These are phyloP conservation scores for Aspergillus cejpii DNA, from an alignment of 2,329 filamentous ascomycete species.

Conservation along the genomic window DNA sequence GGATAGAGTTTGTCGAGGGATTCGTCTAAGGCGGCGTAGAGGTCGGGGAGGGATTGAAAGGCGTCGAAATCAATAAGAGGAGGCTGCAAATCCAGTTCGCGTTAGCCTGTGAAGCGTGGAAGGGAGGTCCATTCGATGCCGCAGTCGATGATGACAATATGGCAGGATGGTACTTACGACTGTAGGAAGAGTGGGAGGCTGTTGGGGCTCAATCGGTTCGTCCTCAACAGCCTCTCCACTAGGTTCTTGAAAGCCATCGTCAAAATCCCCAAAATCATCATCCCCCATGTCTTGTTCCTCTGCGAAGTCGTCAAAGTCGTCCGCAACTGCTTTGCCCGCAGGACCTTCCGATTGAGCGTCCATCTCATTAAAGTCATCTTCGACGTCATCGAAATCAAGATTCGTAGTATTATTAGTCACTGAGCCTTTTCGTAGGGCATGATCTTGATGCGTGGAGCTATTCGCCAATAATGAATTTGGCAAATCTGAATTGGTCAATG, in stretches of 20 bases:
- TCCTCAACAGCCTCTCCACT: slow-evolving; percentile 25
- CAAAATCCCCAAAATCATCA: slow-evolving; percentile 60
- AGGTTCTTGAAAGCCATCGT: slow-evolving; percentile 56
- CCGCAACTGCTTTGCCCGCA: slow-evolving; percentile 61
- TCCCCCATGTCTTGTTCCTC: slow-evolving; percentile 48
- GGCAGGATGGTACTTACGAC: slow-evolving; percentile 39
- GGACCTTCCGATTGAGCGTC: slow-evolving; percentile 58
- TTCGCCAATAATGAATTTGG: slow-evolving; percentile 44
- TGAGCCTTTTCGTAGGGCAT: slow-evolving; percentile 36
- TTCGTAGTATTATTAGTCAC: slow-evolving; percentile 23
- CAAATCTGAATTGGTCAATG: slow-evolving; percentile 58
- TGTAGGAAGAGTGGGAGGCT: slow-evolving; percentile 31
- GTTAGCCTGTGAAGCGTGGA: slow-evolving; percentile 1
- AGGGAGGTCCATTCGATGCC: neutral
- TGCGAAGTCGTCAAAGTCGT: slow-evolving; percentile 50
- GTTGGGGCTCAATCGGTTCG: slow-evolving; percentile 17
- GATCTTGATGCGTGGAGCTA: slow-evolving; percentile 44
- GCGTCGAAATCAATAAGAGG: slow-evolving; percentile 49
- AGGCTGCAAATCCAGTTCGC: slow-evolving; percentile 21
- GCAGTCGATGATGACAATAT: neutral
- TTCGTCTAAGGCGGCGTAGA: slow-evolving; percentile 34
- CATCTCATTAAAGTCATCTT: slow-evolving; percentile 32
- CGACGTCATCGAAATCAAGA: slow-evolving; percentile 48
- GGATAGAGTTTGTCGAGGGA: slow-evolving; percentile 43
- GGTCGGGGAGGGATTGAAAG: slow-evolving; percentile 42